Evolutionary conservation across 2,329 filamentous ascomycete genomes (phyloP).

Genomic region (Fusarium solani-melongenae): DNA sequence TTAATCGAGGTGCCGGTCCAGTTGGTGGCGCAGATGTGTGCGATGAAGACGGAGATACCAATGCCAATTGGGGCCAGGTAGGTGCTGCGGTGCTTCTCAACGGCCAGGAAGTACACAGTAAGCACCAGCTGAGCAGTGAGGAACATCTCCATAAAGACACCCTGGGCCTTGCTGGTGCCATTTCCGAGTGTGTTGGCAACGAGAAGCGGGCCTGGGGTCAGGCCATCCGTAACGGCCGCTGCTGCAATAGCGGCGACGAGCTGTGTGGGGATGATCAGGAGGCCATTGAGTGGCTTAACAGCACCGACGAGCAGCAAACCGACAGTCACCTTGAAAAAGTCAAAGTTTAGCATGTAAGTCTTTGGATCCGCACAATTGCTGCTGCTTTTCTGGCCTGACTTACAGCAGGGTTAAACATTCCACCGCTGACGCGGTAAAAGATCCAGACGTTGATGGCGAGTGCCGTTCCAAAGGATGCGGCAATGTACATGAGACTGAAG

Average conservation of each 20-base stretch:
- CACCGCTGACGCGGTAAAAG: conserved; percentile 65
- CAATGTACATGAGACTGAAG: conserved; percentile 59
- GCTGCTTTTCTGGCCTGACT: conserved; percentile 33
- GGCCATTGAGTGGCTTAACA: conserved; percentile 62
- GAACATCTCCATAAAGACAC: conserved; percentile 75
- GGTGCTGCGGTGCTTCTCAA: conserved; percentile 79
- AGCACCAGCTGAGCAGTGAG: conserved; percentile 72
- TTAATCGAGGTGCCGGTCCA: conserved; percentile 63
- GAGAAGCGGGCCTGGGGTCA: conserved; percentile 67
- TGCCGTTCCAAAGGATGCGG: conserved; percentile 61
- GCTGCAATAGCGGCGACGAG: conserved; percentile 69
- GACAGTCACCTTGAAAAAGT: conserved; percentile 58
- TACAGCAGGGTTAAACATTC: conserved; percentile 64
- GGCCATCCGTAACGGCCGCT: conserved; percentile 64
- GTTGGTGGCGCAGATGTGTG: conserved; percentile 57
- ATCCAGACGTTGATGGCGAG: conserved; percentile 66
- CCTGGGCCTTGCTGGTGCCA: conserved; percentile 64
- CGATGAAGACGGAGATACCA: conserved; percentile 76
- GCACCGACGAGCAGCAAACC: conserved; percentile 69
- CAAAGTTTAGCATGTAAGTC: conserved; percentile 1
- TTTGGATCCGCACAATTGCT: not conserved
- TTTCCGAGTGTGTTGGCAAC: conserved; percentile 67
- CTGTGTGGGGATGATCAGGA: conserved; percentile 66
- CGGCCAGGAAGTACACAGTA: conserved; percentile 75
- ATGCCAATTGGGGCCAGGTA: conserved; percentile 79